These are phyloP conservation scores for Calonectria honghensis DNA, from an alignment of 2,329 filamentous ascomycete species.

Conservation along the genomic window DNA sequence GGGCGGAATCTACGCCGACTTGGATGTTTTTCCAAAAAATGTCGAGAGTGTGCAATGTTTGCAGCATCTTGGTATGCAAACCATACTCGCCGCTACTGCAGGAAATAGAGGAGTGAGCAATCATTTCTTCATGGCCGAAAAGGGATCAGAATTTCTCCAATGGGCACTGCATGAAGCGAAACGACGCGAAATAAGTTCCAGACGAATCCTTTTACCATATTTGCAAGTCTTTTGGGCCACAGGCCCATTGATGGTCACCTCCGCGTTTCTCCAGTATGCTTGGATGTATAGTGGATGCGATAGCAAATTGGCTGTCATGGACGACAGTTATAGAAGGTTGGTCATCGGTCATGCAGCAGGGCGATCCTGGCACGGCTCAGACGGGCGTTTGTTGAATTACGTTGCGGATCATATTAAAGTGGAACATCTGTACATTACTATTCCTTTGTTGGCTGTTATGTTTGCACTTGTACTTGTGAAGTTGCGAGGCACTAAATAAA, in stretches of 20 bases:
- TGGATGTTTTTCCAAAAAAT: background rate
- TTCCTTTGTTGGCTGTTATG: background rate
- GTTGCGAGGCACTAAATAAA: too few relatives aligned
- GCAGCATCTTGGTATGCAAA: background rate
- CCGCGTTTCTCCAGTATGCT: background rate
- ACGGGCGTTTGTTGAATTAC: background rate
- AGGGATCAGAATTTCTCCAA: background rate
- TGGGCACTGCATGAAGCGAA: background rate
- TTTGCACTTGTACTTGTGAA: too few relatives aligned
- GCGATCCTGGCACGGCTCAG: background rate
- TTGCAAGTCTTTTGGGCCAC: background rate
- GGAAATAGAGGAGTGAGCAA: background rate
- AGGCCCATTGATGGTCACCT: background rate
- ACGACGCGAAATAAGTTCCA: background rate
- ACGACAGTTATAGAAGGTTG: background rate
- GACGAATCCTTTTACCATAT: background rate
- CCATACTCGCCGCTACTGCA: background rate
- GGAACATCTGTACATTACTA: background rate
- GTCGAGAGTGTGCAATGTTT: background rate
- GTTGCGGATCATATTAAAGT: background rate
- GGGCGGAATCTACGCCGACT: conserved; percentile 1
- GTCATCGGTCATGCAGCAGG: background rate
- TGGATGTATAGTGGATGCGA: background rate
- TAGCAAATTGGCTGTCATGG: background rate
- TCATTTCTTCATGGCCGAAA: conserved; percentile 15